Base-by-base conservation (phyloP, 345 rosid genomes). In the Eutrema heterophyllum region DNA sequence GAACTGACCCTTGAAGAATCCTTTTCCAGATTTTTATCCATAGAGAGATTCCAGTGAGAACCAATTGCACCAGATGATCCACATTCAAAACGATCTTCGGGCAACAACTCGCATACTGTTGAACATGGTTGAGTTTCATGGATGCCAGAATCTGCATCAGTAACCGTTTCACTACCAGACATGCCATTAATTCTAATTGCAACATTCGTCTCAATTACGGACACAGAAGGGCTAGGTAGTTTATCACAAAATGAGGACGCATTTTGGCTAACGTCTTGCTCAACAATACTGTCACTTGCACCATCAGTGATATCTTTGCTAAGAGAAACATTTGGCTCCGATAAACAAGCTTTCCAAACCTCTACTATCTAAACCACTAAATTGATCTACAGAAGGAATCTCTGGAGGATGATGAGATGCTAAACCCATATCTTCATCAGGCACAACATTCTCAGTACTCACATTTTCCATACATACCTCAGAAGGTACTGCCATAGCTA, bases 341-440 rank as follows among this genome's bases (percentile, higher is more conserved):
- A 58, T 51, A 62, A 65, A 38, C 70, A 64, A 67, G 67, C 74
- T 29, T 32, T 51, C 60, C 60, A 75, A 77, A 75, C 78, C 75
- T 64, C 66, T 46, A 62, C 40, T 53, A 14, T 44, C 45, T 26
- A 73, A 73, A 77, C 35, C 60, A 60, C 55, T 40, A 44, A 43
- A 75, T 69, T 68, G 57, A 53, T 62, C 51, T 12, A 41, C 43
- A 41, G 26, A 50, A 39, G 78, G 73, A 58, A 40, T 40, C 44
- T 78, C 80, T 45, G 75, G 57, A 73, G 76, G 75, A 67, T 44
- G 68, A 76, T 62, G 40, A 74, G 84, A 78, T 62, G 67, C 79
- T 79, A 82, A 71, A 67, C 79, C 73, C 15, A 81, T 60, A 65
- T 84, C 78, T 59, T 58, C 71, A 75, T 70, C 80, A 58, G 61